Evolutionary conservation across 83 land plant species (phyloP).

Genomic region (Picea abies): DNA sequence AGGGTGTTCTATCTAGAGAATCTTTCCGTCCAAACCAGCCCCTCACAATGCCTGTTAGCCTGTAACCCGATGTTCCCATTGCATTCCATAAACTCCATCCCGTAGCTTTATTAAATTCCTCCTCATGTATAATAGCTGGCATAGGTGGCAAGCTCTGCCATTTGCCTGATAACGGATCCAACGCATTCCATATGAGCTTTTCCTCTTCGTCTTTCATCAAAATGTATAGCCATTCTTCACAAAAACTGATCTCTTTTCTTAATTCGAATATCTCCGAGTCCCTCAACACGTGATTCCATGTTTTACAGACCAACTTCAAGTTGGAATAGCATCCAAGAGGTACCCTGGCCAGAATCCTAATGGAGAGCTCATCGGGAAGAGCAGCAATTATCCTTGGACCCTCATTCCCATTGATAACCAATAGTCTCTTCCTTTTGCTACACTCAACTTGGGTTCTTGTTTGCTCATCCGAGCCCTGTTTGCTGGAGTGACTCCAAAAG

Average conservation of each 20-base stretch:
- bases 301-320: slow-evolving; percentile 60
- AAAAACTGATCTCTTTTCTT: slow-evolving; percentile 71
- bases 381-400: slow-evolving; percentile 69
- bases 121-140: slow-evolving; percentile 60
- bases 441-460: slow-evolving; percentile 28
- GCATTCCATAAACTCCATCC: slow-evolving; percentile 49
- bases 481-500: slow-evolving; percentile 4
- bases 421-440: slow-evolving; percentile 59
- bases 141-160: slow-evolving; percentile 90
- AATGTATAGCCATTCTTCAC: slow-evolving; percentile 93
- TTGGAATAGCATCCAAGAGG: slow-evolving; percentile 68
- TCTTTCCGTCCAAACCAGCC: slow-evolving; percentile 78
- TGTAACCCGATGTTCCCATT: slow-evolving; percentile 39
- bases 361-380: slow-evolving; percentile 90
- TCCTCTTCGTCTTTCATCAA: slow-evolving; percentile 73
- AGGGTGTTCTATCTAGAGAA: slow-evolving; percentile 56
- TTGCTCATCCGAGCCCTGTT: neutral
- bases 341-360: slow-evolving; percentile 79
- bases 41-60: slow-evolving; percentile 61
- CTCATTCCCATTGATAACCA: slow-evolving; percentile 32
- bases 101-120: slow-evolving; percentile 40
- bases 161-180: slow-evolving; percentile 70
- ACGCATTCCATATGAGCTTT: slow-evolving; percentile 77
- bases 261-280: slow-evolving; percentile 54
- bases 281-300: slow-evolving; percentile 68